Evolutionary conservation across 1,284 basidiomycete species (phyloP).

Genomic region (Wallemia hederae): DNA sequence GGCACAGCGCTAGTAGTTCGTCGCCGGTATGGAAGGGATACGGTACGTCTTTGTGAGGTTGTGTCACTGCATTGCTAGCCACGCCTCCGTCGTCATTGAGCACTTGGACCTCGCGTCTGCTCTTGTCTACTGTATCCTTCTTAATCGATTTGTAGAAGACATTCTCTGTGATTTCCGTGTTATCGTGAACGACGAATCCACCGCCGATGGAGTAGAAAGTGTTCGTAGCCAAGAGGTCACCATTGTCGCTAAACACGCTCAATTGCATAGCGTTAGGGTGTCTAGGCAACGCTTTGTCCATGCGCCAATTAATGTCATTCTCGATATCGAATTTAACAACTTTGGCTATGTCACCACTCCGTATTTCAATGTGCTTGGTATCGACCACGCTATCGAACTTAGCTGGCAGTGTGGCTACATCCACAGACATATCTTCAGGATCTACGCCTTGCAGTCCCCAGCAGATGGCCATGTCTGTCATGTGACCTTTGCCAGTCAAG

Average conservation of each 20-base stretch:
- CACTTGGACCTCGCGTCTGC: background rate
- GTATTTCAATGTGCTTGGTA: constrained; percentile 33
- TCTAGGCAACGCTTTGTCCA: constrained; percentile 12
- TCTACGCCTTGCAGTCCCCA: constrained; percentile 52
- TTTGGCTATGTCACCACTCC: constrained; percentile 28
- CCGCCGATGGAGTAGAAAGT: constrained; percentile 54
- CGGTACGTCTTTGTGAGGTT: constrained; percentile 26
- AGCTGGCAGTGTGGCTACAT: constrained; percentile 42
- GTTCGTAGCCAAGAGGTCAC: constrained; percentile 70
- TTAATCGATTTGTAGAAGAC: constrained; percentile 45
- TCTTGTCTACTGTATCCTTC: background rate
- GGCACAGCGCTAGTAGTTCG: constrained; percentile 42
- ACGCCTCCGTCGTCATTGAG: background rate
- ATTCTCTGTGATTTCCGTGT: constrained; percentile 50
- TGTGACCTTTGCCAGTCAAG: constrained; percentile 48
- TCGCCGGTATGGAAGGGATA: constrained; percentile 61
- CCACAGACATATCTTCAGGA: constrained; percentile 23
- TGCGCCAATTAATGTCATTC: constrained; percentile 29
- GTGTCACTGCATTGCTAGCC: constrained; percentile 2
- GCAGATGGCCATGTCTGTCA: constrained; percentile 75
- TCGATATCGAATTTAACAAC: constrained; percentile 57
- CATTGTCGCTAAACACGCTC: constrained; percentile 47
- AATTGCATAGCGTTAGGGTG: constrained; percentile 73
- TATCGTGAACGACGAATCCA: constrained; percentile 33
- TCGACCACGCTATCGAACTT: constrained; percentile 39